Conservation (phyloP, 2,329 filamentous ascomycete species). For the Diaporthe caulivora region DNA sequence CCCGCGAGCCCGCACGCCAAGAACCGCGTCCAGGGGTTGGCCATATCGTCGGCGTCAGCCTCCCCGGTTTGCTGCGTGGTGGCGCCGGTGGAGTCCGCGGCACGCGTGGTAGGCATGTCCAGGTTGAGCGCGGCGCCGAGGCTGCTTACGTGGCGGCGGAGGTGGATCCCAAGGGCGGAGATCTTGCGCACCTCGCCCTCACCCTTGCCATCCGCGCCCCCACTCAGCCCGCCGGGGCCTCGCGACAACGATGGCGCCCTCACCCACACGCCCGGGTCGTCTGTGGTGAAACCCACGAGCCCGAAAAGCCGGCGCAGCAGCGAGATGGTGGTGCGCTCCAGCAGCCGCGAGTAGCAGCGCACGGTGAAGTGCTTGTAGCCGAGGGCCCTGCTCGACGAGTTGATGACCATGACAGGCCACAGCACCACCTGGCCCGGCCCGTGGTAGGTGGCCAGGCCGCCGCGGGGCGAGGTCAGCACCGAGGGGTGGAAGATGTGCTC, state of each 20-base stretch:
- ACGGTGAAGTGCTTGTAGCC: constrained; percentile 71
- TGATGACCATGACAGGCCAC: constrained; percentile 92
- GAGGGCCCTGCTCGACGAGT: constrained; percentile 53
- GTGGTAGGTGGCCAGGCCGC: constrained; percentile 94
- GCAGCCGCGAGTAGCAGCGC: constrained; percentile 79
- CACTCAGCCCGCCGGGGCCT: constrained; percentile 39
- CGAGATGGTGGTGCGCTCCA: constrained; percentile 82
- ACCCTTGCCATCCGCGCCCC: constrained; percentile 7
- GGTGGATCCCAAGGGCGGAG: constrained; percentile 91
- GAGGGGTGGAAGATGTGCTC: constrained; percentile 61
- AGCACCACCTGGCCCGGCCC: constrained; percentile 92
- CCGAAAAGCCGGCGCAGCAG: constrained; percentile 69
- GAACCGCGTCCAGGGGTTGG: constrained; percentile 76
- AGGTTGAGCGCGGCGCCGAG: constrained; percentile 88
- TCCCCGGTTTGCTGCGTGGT: constrained; percentile 55
- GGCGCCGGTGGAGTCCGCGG: neutral
- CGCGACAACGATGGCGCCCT: constrained; percentile 43
- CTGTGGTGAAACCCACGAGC: constrained; percentile 72
- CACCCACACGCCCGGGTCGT: constrained; percentile 90
- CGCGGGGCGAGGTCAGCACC: constrained; percentile 81
- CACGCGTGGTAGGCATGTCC: constrained; percentile 64
- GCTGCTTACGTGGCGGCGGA: constrained; percentile 84
- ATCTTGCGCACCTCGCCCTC: constrained; percentile 74
- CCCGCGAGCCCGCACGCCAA: constrained; percentile 90
- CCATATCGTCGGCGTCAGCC: constrained; percentile 47